Base-by-base conservation (phyloP, 805 yeast genomes). In the Teunomyces aglyptinius region DNA sequence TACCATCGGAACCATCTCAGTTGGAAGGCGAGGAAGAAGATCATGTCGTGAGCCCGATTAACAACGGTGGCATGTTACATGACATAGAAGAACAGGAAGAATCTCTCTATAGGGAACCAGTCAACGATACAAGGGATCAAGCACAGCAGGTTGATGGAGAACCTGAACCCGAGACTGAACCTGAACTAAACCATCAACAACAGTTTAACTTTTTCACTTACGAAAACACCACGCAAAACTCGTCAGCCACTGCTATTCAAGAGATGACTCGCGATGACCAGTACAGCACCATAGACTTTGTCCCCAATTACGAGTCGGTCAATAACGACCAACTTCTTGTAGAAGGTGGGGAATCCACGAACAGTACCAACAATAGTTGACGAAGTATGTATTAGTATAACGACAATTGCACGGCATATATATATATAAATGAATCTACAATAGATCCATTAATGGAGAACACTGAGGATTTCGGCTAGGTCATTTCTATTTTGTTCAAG, bases 1-100 rank as follows among this genome's bases (percentile, higher is more conserved):
- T 84, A 18, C 91, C 92, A 0, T 82, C 89, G 2, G 85, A 65
- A 27, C 76, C 76, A 1, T 65, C 63, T 1, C 48, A 58, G 15
- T 57, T 56, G 20, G 60, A 58, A 27, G 50, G 59, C 6, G 63
- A 55, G 18, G 56, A 54, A 6, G 62, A 58, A 5, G 33, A 27
- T 15, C 4, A 10, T 11, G 61, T 58, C 1, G 34, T 44, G 12
- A 48, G 50, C 19, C 51, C 49, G 18, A 47, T 48, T 24, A 42
- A 41, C 26, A 33, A 45, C 33, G 16, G 11, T 5, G 42, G 33
- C 10, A 15, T 39, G 31, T 27, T 39, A 20, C 20, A 35, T 11
- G 38, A 28, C 36, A 26, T 48, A 13, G 32, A 33, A 15, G 48
- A 43, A 28, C 48, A 48, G 35, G 46, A 43, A 16, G 46, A 42